Evolutionary conservation across 2,329 filamentous ascomycete species (phyloP), one percentile per base, ranked within the genome.

Genomic region (Pseudogymnoascus sp.): DNA sequence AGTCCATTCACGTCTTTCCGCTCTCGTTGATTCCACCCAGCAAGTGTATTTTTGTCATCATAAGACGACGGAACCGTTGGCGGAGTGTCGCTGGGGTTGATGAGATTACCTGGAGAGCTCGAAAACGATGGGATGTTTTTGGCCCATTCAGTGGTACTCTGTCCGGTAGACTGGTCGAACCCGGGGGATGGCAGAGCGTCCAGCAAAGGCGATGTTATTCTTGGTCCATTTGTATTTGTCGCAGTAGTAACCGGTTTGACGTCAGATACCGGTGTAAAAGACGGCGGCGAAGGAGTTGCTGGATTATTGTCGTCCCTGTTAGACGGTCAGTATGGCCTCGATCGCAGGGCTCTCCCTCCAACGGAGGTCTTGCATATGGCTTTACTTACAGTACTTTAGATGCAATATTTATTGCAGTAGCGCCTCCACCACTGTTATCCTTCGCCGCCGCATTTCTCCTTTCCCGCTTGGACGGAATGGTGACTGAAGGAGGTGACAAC

Each of bases 31-130:
- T 65, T 69, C 70, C 71, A 73, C 50, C 62, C 65, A 4, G 67
- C 69, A 60, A 68, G 68, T 6, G 67, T 61, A 50, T 67, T 63
- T 61, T 66, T 68, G 11, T 73, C 72, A 44, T 73, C 72, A 63
- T 73, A 72, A 6, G 72, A 73, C 26, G 71, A 73, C 59, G 70
- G 68, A 16, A 68, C 69, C 8, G 70, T 72, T 10, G 77, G 76
- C n/a, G 78, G 77, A 33, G 78, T 79, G 65, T 76, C 75, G 61
- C 76, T 76, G 61, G 80, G 74, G 64, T 74, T 74, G 65, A 79
- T 78, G 31, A 76, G 50, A 71, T 77, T 68, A 71, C 74, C 65
- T 67, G 75, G 69, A 72, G 77, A 72, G 73, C 75, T 68, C 67
- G 74, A 72, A 76, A 76, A 74, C 70, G 76, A 31, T 69, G 76